phyloP scores from a whole-genome alignment of 129 eudicot genomes.

The Lonicera japonica region DNA sequence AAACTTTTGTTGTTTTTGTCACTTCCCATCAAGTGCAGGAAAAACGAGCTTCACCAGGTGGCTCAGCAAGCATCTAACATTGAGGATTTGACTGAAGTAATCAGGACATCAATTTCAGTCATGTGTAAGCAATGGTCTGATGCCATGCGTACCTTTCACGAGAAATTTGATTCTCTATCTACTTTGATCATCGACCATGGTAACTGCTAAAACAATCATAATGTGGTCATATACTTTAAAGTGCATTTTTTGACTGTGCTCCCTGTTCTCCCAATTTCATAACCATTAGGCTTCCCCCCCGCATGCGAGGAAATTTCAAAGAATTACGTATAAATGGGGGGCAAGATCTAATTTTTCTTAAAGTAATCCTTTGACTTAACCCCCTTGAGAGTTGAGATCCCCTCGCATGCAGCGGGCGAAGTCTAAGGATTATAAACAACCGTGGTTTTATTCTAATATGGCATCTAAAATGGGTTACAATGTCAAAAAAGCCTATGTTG shows the following conservation, averaged over 20 bases:
- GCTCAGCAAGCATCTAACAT: constrained; percentile 95
- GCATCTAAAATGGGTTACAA: too few relatives aligned
- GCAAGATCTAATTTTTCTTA: too few relatives aligned
- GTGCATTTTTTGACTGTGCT: neutral
- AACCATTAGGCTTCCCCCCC: too few relatives aligned
- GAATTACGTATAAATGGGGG: too few relatives aligned
- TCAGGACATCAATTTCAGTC: constrained; percentile 65
- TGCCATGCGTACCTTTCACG: constrained; percentile 77
- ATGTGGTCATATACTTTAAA: neutral
- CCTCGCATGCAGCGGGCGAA: too few relatives aligned
- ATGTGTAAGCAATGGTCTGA: constrained; percentile 97
- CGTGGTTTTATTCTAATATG: too few relatives aligned
- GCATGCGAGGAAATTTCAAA: too few relatives aligned
- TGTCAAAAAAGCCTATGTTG: too few relatives aligned
- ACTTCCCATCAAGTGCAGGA: constrained; percentile 30
- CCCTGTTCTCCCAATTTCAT: too few relatives aligned
- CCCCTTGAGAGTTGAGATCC: neutral
- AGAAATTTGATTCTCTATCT: constrained; percentile 67
- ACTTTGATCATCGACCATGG: constrained; percentile 79
- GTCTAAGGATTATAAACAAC: too few relatives aligned
- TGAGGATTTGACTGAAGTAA: constrained; percentile 83
- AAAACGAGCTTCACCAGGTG: constrained; percentile 94
- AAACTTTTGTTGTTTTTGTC: neutral
- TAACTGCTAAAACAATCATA: constrained; percentile 26
- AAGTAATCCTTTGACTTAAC: neutral